A percentile compares a stretch with the other conserved stretches of the same genome.
These are phyloP conservation scores for Dendrocalamus sinicus DNA, from an alignment of 176 grass and related monocot species.

Conservation along the genomic window DNA sequence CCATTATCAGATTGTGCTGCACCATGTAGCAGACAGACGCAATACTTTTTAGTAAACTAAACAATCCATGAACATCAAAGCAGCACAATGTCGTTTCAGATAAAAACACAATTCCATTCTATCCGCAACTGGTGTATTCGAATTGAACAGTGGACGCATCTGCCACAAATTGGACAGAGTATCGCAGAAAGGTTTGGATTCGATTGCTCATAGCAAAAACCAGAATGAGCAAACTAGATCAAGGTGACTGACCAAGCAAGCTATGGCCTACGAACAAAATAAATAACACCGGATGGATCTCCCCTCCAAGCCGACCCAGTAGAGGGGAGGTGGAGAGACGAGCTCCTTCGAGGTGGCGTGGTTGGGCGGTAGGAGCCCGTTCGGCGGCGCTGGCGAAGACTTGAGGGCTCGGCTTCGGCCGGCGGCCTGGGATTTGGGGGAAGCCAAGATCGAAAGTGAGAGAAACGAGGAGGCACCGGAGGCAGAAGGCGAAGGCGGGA, in stretches of 20 bases:
- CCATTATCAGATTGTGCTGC: conserved; percentile 46
- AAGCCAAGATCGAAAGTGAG: not conserved
- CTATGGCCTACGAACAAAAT: not conserved
- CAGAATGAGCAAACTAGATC: not conserved
- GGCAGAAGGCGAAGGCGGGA: not conserved
- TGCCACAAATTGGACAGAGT: not conserved
- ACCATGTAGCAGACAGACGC: not conserved
- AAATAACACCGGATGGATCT: not conserved
- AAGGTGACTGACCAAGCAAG: not conserved
- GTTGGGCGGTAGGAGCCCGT: not conserved
- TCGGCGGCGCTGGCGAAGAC: not conserved
- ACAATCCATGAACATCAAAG: not conserved
- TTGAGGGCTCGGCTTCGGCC: not conserved
- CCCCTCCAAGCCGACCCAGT: not conserved
- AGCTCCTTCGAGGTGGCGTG: not conserved
- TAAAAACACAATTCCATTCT: not conserved
- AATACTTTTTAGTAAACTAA: not conserved
- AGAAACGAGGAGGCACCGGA: not conserved
- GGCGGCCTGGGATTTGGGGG: not conserved
- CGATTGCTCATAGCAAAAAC: not conserved
- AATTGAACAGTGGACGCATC: not conserved
- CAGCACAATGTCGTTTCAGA: not conserved
- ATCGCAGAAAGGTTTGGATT: not conserved
- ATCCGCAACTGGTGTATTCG: not conserved
- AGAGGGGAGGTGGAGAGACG: not conserved